Base-by-base conservation (phyloP, 768 basidiomycete genomes). In the Lactifluus piperatus region DNA sequence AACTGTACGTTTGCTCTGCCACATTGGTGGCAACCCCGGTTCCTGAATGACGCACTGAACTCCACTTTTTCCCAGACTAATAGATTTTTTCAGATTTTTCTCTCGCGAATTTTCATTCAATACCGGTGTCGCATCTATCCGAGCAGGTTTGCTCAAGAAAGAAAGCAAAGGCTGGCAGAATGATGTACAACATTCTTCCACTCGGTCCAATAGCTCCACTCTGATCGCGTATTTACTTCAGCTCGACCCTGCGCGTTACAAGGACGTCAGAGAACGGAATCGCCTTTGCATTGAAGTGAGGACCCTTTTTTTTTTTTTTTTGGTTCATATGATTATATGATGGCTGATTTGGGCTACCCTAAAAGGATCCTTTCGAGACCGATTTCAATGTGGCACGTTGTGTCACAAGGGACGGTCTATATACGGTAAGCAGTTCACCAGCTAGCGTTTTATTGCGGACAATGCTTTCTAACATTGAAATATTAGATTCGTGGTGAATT, bases 11-110 rank as follows among this genome's bases (percentile, higher is more conserved):
- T 26, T 18, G 5, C 11, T 54, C n/a, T 48, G 24, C n/a, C 51
- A 45, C 36, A 45, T 41, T 24, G 18, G 36, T 45, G 47, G 16
- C 37, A 50, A 50, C 53, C 53, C 48, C 26, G 2, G 48, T 52
- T 7, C 54, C 36, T 62, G 58, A 53, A 62, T n/a, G 16, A 18
- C 14, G 44, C 32, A 45, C 27, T 14, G 30, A 37, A 13, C 41
- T 56, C n/a, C 45, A 49, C 29, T 20, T n/a, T 65, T n/a, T 60
- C 26, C 37, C 66, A 97, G 94, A 68, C 76, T 99, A 72, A 91
- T 97, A 69, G 95, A 97, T 72, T 97, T 99, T 73, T 99, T 95
- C 81, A 88, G 88, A 66, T 97, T 93, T 72, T 99, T 88, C 75
- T 86, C 92, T 51, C 86, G 92, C 58, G 93, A 94, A 70, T 99